Base-by-base conservation (phyloP, 2,329 filamentous ascomycete species). In the Hortaea sp. region DNA sequence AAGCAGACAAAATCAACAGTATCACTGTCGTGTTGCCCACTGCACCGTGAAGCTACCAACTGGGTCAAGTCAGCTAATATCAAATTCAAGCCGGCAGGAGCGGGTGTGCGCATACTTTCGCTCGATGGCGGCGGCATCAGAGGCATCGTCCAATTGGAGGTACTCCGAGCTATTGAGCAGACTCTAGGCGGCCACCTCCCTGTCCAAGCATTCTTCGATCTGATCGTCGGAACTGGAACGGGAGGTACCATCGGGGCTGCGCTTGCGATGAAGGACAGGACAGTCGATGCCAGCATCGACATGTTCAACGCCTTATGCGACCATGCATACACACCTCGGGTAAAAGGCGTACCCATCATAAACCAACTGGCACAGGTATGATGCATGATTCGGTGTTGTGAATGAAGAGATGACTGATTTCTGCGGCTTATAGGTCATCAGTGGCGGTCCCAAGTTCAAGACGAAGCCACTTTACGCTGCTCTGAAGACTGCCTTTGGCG, bases 201-300 rank as follows among this genome's bases (percentile, higher is more conserved):
- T 0, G 64, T 74, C 2, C 68, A 67, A 42, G 56, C 56, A 3
- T 74, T 75, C 55, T 73, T 75, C 47, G 72, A 75, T 47, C 61
- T 75, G 2, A 69, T 75, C 13, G 66, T 73, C 5, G 70, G 69
- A 4, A 70, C 67, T n/a, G 59, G 61, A 2, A 69, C 68, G 13
- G 72, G 72, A 9, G 72, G 69, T 4, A 57, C 73, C 9, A 61
- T 73, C 28, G 68, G 69, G 2, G 60, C 71, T 10, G 69, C 65
- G 1, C 59, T 74, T 6, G 66, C 59, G 1, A 55, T 62, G 27
- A 63, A 66, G 40, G 57, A 64, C 20, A 66, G 66, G 54, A 57
- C 59, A 0, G 60, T 73, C 0, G 52, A 64, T 29, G 58, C 66
- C 37, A 71, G 66, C 54, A 66, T 64, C 5, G 53, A 59, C 13